phyloP scores from a whole-genome alignment of 2,329 filamentous ascomycete species.

The Penicillium hesseltinei region DNA sequence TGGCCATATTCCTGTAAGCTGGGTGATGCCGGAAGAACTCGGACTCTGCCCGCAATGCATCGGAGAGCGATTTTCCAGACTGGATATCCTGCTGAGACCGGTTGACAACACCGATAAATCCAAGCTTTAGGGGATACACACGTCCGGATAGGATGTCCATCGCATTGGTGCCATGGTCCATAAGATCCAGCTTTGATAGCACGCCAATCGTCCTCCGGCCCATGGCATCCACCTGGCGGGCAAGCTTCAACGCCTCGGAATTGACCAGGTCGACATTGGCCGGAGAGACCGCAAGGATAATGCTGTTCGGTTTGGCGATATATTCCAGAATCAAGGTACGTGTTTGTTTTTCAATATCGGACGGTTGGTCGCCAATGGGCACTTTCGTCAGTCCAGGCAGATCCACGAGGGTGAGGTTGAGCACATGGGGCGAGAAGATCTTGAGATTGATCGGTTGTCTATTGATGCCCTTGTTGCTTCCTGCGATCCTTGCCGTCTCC shows the following conservation, averaged over 20 bases:
- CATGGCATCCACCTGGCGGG: conserved; percentile 92
- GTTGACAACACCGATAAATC: conserved; percentile 97
- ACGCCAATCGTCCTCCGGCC: conserved; percentile 95
- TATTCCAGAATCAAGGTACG: conserved; percentile 95
- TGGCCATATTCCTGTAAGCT: conserved; percentile 94
- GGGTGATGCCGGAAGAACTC: conserved; percentile 98
- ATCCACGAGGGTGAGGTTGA: conserved; percentile 95
- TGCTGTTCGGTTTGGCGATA: conserved; percentile 98
- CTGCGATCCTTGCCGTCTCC: conserved; percentile 90
- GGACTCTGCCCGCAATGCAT: conserved; percentile 82
- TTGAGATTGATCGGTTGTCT: conserved; percentile 97
- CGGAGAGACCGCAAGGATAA: conserved; percentile 92
- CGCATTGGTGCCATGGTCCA: conserved; percentile 98
- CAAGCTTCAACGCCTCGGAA: conserved; percentile 94
- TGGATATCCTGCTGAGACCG: conserved; percentile 98
- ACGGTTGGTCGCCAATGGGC: conserved; percentile 94
- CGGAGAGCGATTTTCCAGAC: conserved; percentile 88
- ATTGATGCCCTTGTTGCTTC: conserved; percentile 98
- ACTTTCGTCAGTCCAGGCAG: conserved; percentile 95
- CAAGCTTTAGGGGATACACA: conserved; percentile 93
- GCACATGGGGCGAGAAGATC: conserved; percentile 94
- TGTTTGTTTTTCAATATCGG: conserved; percentile 98
- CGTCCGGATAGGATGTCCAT: conserved; percentile 96
- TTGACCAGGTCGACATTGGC: conserved; percentile 98
- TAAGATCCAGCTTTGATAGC: conserved; percentile 92